Conservation (phyloP, 208 protist species). For the Kentomonas sorsogonicus region DNA sequence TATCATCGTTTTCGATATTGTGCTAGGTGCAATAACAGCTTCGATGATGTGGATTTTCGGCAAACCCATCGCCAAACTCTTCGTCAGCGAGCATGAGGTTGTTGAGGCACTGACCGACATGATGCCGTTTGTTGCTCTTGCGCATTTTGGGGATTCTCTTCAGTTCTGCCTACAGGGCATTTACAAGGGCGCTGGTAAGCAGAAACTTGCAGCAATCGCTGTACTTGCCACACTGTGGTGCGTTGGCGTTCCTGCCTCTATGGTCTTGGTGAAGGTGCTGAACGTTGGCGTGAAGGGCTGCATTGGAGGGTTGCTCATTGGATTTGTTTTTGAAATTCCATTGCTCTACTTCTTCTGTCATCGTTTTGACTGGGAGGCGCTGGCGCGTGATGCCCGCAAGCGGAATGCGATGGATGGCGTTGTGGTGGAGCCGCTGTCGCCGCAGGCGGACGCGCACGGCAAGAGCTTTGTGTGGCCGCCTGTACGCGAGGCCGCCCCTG, state of each 20-base stretch:
- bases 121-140: conserved; percentile 48
- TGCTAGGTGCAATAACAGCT: conserved; percentile 28
- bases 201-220: conserved; percentile 35
- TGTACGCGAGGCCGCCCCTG: no score
- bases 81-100: conserved; percentile 32
- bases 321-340: conserved; percentile 52
- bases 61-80: conserved; percentile 41
- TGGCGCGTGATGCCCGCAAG: conserved; percentile 36
- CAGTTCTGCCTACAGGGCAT: conserved; percentile 66
- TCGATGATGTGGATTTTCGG: conserved; percentile 43
- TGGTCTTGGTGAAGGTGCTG: conserved; percentile 42
- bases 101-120: conserved; percentile 25
- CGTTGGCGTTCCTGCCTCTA: conserved; percentile 50
- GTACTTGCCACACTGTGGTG: conserved; percentile 62
- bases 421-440: no score
- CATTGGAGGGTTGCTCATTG: conserved; percentile 40
- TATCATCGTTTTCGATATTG: conserved; percentile 41
- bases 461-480: no score
- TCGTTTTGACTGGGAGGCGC: conserved; percentile 44
- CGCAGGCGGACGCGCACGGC: no score
- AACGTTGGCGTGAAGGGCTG: conserved; percentile 42
- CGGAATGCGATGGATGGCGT: conserved; percentile 18
- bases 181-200: conserved; percentile 51
- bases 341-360: conserved; percentile 39
- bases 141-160: conserved; percentile 53